A percentile compares a stretch with the other conserved stretches of the same genome.
Evolutionary conservation across 495 filamentous ascomycete species (phyloP).

Genomic region (Penicillium fimorum): DNA sequence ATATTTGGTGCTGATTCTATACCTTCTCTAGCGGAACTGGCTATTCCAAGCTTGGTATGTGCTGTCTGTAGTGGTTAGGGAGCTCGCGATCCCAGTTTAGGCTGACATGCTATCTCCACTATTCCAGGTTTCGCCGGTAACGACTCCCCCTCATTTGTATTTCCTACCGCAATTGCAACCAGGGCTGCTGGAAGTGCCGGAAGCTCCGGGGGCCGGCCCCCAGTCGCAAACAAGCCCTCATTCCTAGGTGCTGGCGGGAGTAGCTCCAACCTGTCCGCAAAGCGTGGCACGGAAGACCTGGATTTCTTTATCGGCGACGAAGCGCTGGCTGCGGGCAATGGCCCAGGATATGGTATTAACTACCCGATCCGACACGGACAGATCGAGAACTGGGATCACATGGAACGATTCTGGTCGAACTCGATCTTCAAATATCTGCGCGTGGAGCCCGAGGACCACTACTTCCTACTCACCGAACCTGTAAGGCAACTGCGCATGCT

Average conservation of each 20-base stretch:
- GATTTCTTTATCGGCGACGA: conserved; percentile 99
- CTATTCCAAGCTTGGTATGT: conserved; percentile 93
- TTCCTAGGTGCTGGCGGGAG: conserved; percentile 90
- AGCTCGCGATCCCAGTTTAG: conserved; percentile 23
- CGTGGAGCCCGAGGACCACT: conserved; percentile 96
- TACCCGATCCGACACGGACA: conserved; percentile 98
- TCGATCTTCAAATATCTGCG: conserved; percentile 99
- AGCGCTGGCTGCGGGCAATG: conserved; percentile 76
- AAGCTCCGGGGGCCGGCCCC: conserved; percentile 79
- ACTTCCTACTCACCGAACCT: conserved; percentile 96
- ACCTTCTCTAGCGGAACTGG: conserved; percentile 79
- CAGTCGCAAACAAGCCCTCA: conserved; percentile 89
- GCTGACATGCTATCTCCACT: conserved; percentile 28
- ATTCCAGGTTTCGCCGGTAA: conserved; percentile 94
- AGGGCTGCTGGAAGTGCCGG: conserved; percentile 72
- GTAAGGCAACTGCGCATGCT: conserved; percentile 49
- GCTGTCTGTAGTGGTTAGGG: background rate
- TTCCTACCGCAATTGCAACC: conserved; percentile 96
- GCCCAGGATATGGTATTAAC: conserved; percentile 92
- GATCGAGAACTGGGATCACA: conserved; percentile 98
- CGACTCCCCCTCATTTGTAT: conserved; percentile 98
- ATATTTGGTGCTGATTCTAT: conserved; percentile 24
- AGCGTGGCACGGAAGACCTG: conserved; percentile 95
- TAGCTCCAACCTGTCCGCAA: conserved; percentile 75
- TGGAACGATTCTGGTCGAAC: conserved; percentile 99